A percentile compares a stretch with the other conserved stretches of the same genome.
Conservation (phyloP, 345 rosid genomes). For the Anacardium occidentale region DNA sequence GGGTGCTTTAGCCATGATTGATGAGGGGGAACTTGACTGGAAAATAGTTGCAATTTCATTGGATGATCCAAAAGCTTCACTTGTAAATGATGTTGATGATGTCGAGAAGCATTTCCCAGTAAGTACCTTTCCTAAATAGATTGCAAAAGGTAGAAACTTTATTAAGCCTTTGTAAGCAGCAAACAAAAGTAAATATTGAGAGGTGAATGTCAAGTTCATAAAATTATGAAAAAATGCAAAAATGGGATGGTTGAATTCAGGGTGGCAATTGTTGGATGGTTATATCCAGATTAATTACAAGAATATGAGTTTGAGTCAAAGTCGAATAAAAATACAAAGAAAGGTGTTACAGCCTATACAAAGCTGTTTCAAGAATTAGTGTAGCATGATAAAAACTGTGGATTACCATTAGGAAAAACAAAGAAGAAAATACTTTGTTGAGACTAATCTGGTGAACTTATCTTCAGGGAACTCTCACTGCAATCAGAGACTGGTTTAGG, state of each 20-base stretch:
- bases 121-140: constrained; percentile 19
- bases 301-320: no score
- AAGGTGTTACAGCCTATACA: background rate
- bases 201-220: background rate
- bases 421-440: background rate
- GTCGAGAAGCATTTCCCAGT: constrained; percentile 95
- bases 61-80: constrained; percentile 94
- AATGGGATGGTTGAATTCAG: background rate
- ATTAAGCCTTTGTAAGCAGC: background rate
- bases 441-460: constrained; percentile 9
- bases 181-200: background rate
- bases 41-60: constrained; percentile 88
- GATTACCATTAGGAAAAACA: no score
- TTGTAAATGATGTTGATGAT: constrained; percentile 82
- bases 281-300: background rate
- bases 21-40: constrained; percentile 99
- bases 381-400: background rate
- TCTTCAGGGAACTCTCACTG: constrained; percentile 80
- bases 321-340: no score
- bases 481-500: constrained; percentile 93
- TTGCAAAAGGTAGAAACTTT: background rate
- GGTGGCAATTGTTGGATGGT: background rate
- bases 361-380: background rate
- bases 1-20: constrained; percentile 93
- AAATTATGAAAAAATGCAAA: background rate